Percentiles rank a stretch among this genome's conserved stretches.
Conservation (phyloP, 352 stramenopile genomes). For the Thraustotheca clavata region DNA sequence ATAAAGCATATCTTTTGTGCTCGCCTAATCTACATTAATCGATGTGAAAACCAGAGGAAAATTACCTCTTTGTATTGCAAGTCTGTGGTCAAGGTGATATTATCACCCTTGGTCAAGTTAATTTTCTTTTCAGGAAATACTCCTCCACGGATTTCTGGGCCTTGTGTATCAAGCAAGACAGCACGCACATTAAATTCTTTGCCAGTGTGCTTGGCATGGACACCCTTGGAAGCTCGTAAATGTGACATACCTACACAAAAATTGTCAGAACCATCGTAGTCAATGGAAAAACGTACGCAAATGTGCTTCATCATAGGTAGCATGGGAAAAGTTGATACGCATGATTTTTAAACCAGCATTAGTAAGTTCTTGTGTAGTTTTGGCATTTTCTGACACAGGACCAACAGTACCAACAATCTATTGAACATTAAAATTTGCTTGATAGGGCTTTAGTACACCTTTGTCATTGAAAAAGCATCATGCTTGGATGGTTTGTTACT, state of each 20-base stretch:
- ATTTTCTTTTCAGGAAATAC: slow-evolving; percentile 86
- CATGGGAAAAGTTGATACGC: slow-evolving; percentile 95
- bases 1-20: slow-evolving; percentile 86
- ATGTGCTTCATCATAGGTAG: slow-evolving; percentile 77
- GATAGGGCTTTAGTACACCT: slow-evolving; percentile 27
- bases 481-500: not conserved
- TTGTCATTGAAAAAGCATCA: slow-evolving; percentile 75
- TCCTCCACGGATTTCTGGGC: slow-evolving; percentile 91
- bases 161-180: slow-evolving; percentile 92
- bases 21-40: slow-evolving; percentile 22
- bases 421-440: not conserved
- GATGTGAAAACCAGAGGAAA: not conserved
- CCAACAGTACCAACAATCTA: slow-evolving; percentile 92
- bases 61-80: slow-evolving; percentile 44
- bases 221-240: slow-evolving; percentile 63
- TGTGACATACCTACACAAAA: slow-evolving; percentile 42
- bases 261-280: not conserved
- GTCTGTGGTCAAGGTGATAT: slow-evolving; percentile 85
- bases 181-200: slow-evolving; percentile 83
- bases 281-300: slow-evolving; percentile 26
- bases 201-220: slow-evolving; percentile 50
- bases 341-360: slow-evolving; percentile 87
- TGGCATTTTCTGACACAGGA: slow-evolving; percentile 62
- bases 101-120: slow-evolving; percentile 65
- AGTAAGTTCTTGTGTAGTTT: slow-evolving; percentile 79